Percentiles rank a stretch among this genome's conserved stretches.
phyloP scores from a whole-genome alignment of 2,329 filamentous ascomycete genomes.

The Aspergillus sp. region DNA sequence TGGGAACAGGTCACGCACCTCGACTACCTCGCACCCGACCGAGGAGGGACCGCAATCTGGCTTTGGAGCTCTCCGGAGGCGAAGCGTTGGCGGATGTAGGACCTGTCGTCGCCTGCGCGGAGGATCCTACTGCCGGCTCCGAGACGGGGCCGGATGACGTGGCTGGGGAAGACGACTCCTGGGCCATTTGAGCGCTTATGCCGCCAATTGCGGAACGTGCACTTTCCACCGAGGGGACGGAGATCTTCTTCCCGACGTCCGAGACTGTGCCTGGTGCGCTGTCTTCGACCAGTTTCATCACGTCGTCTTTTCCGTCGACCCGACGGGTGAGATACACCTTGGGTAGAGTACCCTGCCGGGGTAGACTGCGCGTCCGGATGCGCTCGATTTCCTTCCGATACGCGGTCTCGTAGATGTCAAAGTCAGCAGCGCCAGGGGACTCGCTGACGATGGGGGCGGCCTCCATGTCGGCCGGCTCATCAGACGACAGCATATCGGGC shows the following conservation, averaged over 20 bases:
- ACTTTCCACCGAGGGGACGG: conserved; percentile 8
- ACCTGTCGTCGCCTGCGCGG: conserved; percentile 2
- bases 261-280: conserved; percentile 12
- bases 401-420: conserved; percentile 83
- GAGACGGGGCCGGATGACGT: neutral
- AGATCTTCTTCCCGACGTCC: conserved; percentile 12
- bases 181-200: neutral
- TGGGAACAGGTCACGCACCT: neutral
- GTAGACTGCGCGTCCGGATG: conserved; percentile 54
- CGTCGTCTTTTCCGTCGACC: conserved; percentile 44
- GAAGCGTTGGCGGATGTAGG: conserved; percentile 5
- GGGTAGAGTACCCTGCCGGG: conserved; percentile 43
- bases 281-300: conserved; percentile 33
- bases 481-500: neutral
- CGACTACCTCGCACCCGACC: conserved; percentile 18
- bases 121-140: neutral
- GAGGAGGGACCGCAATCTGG: conserved; percentile 23
- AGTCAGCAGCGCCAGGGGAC: conserved; percentile 79
- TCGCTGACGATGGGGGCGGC: conserved; percentile 64
- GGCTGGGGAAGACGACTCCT: neutral
- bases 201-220: conserved; percentile 11
- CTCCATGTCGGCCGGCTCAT: conserved; percentile 1
- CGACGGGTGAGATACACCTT: conserved; percentile 59
- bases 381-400: conserved; percentile 79
- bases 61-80: conserved; percentile 13